Conservation (phyloP, 176 grass and related monocot genomes). For the Aegilops bicornis region DNA sequence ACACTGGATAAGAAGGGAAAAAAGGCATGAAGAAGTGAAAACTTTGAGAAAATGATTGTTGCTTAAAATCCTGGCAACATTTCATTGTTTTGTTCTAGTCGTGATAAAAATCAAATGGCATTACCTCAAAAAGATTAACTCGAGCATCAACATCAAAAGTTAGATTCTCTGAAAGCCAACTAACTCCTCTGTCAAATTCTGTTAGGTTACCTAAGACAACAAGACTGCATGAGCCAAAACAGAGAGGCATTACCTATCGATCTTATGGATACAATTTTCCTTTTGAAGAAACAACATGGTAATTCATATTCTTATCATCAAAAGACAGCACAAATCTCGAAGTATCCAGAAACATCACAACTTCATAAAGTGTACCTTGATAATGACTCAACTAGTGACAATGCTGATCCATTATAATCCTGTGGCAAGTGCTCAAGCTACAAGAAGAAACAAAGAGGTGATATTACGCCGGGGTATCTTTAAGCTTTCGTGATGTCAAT, state of each 20-base stretch:
- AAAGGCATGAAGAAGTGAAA: not conserved
- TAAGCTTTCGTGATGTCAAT: slow-evolving; percentile 8
- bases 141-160: slow-evolving; percentile 90
- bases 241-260: slow-evolving; percentile 66
- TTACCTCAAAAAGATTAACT: slow-evolving; percentile 95
- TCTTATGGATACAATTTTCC: slow-evolving; percentile 28
- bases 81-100: not conserved
- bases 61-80: slow-evolving; percentile 22
- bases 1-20: slow-evolving; percentile 56
- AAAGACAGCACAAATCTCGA: not conserved
- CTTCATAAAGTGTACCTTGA: slow-evolving; percentile 71
- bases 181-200: slow-evolving; percentile 86
- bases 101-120: slow-evolving; percentile 17
- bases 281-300: slow-evolving; percentile 2
- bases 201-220: slow-evolving; percentile 98
- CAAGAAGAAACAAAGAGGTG: slow-evolving; percentile 39
- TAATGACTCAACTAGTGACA: slow-evolving; percentile 87
- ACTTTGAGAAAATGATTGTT: slow-evolving; percentile 6
- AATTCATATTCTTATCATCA: slow-evolving; percentile 5
- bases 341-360: slow-evolving; percentile 15
- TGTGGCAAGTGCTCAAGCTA: slow-evolving; percentile 85
- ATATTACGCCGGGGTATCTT: slow-evolving; percentile 7
- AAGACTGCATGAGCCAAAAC: slow-evolving; percentile 95
- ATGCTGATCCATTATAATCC: slow-evolving; percentile 86
- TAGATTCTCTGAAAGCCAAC: slow-evolving; percentile 89